Evolutionary conservation across 2,329 filamentous ascomycete genomes (phyloP).

Genomic region (Cadophora malorum): DNA sequence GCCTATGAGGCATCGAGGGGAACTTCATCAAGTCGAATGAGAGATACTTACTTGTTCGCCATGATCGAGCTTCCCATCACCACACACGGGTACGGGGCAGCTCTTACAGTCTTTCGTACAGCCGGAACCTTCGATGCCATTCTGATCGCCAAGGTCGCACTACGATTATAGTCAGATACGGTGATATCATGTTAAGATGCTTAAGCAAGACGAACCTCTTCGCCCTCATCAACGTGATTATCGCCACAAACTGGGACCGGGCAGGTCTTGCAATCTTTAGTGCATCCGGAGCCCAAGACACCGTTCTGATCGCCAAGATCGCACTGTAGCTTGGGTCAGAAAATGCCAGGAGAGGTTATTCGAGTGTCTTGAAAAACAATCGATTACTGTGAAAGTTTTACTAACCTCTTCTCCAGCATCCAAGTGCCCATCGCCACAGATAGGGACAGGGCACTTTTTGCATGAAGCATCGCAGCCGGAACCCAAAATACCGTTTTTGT

Average conservation of each 20-base stretch:
- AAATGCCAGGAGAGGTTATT: neutral
- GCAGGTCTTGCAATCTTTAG: constrained; percentile 21
- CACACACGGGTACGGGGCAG: constrained; percentile 13
- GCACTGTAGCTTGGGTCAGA: neutral
- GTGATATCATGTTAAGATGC: too few relatives aligned
- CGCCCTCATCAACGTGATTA: neutral
- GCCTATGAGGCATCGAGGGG: too few relatives aligned
- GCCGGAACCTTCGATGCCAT: constrained; percentile 17
- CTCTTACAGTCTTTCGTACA: constrained; percentile 21
- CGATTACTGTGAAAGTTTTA: neutral
- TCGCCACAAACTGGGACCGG: neutral
- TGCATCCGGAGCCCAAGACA: constrained; percentile 10
- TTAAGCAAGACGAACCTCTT: constrained; percentile 3
- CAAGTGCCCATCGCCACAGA: constrained; percentile 16
- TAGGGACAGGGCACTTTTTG: constrained; percentile 10
- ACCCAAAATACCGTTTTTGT: constrained; percentile 1
- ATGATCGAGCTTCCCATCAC: constrained; percentile 14
- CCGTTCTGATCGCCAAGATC: constrained; percentile 8
- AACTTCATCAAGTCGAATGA: too few relatives aligned
- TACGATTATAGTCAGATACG: neutral
- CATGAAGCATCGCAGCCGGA: constrained; percentile 16
- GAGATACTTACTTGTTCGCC: constrained; percentile 10
- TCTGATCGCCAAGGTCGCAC: constrained; percentile 23
- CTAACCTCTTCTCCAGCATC: constrained; percentile 19
- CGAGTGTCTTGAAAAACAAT: neutral